Evolutionary conservation across 306 rosid genomes (phyloP).

Genomic region (Casuarina cunninghamiana): DNA sequence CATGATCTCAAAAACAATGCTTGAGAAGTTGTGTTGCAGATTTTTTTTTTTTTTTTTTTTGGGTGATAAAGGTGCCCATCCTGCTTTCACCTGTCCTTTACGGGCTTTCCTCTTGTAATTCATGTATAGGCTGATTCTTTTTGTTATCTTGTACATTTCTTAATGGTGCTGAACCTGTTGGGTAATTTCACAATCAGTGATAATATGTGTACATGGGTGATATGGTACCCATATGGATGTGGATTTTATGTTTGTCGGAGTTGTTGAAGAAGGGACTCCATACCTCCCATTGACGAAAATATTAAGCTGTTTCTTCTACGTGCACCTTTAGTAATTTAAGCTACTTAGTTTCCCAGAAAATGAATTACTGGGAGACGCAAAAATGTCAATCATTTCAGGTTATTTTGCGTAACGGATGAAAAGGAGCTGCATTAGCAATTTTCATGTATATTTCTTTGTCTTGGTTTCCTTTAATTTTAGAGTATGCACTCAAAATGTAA

Average conservation of each 20-base stretch:
- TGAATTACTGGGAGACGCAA: not conserved
- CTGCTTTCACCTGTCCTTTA: not conserved
- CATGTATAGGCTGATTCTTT: not conserved
- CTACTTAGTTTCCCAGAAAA: not conserved
- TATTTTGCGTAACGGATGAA: not conserved
- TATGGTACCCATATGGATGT: not conserved
- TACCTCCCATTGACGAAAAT: slow-evolving; percentile 6
- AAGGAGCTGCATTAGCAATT: not conserved
- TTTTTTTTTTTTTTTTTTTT: too few relatives aligned
- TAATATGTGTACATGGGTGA: not conserved
- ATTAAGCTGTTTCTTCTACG: not conserved
- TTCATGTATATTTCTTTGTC: not conserved
- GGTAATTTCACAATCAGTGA: not conserved
- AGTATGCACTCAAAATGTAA: not conserved
- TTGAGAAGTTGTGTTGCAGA: too few relatives aligned
- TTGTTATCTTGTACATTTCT: too few relatives aligned
- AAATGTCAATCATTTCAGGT: not conserved
- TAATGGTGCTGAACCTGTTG: not conserved
- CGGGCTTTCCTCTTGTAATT: not conserved
- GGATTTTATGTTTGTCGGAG: slow-evolving; percentile 2
- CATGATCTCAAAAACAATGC: too few relatives aligned
- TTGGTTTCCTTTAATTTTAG: not conserved
- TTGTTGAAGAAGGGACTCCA: slow-evolving; percentile 10
- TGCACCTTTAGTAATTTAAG: not conserved
- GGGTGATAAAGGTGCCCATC: not conserved